These are phyloP conservation scores for Calonectria crousiana DNA, from an alignment of 2,329 filamentous ascomycete species.

Conservation along the genomic window DNA sequence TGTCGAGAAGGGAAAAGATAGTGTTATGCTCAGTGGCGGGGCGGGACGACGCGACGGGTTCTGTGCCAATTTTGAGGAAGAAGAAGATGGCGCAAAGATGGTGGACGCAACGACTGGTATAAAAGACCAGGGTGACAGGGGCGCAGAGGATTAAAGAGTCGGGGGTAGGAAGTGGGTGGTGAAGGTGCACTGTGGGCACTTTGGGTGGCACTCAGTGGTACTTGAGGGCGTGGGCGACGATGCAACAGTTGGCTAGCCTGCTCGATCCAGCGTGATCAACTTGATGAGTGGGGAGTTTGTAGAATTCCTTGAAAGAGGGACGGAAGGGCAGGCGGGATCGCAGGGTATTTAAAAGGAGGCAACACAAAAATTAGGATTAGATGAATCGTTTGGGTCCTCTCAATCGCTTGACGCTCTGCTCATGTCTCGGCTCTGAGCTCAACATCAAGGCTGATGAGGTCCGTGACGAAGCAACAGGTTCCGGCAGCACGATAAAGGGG, in stretches of 20 bases:
- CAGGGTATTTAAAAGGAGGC: neutral
- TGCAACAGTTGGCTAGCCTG: neutral
- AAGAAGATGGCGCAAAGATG: neutral
- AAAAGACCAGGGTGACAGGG: slow-evolving; percentile 11
- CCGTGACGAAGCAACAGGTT: neutral
- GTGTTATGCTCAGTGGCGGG: neutral
- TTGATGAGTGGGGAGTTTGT: neutral
- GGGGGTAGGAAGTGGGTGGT: neutral
- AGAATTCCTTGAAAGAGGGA: neutral
- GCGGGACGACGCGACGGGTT: neutral
- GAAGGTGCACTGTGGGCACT: slow-evolving; percentile 1
- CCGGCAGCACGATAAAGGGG: no score
- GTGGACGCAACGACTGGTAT: neutral
- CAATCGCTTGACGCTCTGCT: neutral
- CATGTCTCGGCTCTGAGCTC: neutral
- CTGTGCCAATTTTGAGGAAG: neutral
- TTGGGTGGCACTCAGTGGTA: slow-evolving; percentile 15
- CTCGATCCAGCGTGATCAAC: neutral
- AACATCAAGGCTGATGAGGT: neutral
- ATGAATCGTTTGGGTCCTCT: neutral
- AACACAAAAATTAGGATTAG: neutral
- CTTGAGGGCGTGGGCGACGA: slow-evolving; percentile 7
- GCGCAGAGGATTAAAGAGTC: neutral
- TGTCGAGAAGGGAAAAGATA: neutral
- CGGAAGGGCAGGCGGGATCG: neutral